A percentile compares a stretch with the other conserved stretches of the same genome.
Conservation (phyloP, 306 rosid species). For the Rosa lucieae region DNA sequence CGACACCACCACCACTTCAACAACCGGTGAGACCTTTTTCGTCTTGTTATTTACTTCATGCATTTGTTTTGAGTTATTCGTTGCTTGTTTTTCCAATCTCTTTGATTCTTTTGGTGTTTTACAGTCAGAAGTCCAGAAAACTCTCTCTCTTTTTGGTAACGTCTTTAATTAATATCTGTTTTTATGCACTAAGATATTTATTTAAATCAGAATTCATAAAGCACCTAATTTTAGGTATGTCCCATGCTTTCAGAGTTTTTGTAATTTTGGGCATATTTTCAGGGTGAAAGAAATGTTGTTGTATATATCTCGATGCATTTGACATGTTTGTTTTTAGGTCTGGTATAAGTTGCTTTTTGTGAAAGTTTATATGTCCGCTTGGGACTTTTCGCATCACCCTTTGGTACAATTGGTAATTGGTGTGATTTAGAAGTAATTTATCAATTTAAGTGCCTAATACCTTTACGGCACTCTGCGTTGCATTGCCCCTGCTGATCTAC, state of each 20-base stretch:
- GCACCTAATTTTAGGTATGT: background rate
- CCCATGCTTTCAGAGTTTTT: conserved; percentile 3
- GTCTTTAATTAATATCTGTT: background rate
- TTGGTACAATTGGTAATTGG: background rate
- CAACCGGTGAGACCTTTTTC: conserved; percentile 35
- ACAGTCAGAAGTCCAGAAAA: background rate
- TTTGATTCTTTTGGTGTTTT: conserved; percentile 1
- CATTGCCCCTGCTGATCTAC: conserved; percentile 2
- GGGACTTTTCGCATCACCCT: background rate
- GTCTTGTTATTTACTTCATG: background rate
- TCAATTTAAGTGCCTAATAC: background rate
- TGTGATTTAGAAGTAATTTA: background rate
- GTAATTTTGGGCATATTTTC: background rate
- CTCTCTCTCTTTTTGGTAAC: background rate
- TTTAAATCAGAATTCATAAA: background rate
- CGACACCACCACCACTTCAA: conserved; percentile 28
- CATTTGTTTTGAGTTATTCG: background rate
- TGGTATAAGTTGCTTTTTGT: background rate
- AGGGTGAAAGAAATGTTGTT: background rate
- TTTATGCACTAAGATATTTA: background rate
- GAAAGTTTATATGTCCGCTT: background rate
- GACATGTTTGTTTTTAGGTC: background rate
- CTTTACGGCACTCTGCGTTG: background rate
- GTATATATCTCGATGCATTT: conserved; percentile 10
- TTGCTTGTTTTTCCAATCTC: conserved; percentile 4